Conservation (phyloP, 2,329 filamentous ascomycete species). For the Dactylellina cionopaga region DNA sequence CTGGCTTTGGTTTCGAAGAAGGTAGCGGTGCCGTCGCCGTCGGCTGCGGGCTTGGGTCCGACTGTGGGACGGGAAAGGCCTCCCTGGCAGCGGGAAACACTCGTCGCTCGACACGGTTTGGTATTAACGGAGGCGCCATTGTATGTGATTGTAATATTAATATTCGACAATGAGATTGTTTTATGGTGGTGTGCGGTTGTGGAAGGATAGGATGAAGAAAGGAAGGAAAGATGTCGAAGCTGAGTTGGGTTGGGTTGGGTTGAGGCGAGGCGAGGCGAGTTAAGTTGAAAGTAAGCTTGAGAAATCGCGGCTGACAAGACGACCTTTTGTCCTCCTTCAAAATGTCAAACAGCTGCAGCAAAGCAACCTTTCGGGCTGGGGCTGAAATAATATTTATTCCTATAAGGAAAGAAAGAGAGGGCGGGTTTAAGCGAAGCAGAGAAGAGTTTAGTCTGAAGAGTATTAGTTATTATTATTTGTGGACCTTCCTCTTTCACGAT, state of each 20-base stretch:
- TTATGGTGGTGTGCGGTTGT: not conserved
- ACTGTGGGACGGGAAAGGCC: too few relatives aligned
- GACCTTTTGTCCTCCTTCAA: not conserved
- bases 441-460: conserved; percentile 6
- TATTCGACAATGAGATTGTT: not conserved
- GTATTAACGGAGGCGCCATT: conserved; percentile 49
- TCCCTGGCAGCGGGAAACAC: not conserved
- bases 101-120: conserved; percentile 22
- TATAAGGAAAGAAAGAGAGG: conserved; percentile 17
- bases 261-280: not conserved
- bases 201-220: not conserved
- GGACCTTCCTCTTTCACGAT: not conserved
- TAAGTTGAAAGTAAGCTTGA: not conserved
- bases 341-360: conserved; percentile 22
- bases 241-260: not conserved
- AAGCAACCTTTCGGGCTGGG: conserved; percentile 22
- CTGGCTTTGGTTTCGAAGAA: not conserved
- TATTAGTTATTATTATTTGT: not conserved
- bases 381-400: conserved; percentile 25
- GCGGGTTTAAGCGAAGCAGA: conserved; percentile 38
- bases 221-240: not conserved
- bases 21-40: not conserved
- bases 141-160: not conserved
- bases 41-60: not conserved
- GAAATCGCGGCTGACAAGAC: conserved; percentile 38